phyloP scores from a whole-genome alignment of 768 basidiomycete genomes.

The Kwoniella sp. region DNA sequence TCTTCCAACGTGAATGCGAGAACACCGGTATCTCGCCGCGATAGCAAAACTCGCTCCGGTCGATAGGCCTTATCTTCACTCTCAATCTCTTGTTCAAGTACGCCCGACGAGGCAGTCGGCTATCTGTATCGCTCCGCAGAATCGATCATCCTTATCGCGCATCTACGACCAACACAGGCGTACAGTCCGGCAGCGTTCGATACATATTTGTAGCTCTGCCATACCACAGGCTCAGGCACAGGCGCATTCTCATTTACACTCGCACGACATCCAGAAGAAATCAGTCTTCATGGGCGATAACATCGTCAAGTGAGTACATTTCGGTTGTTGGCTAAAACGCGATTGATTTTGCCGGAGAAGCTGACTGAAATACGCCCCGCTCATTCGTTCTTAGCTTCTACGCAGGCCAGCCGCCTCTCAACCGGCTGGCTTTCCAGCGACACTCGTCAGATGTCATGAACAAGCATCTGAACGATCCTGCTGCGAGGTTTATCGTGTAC shows the following conservation, averaged over 20 bases:
- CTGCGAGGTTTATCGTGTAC: slow-evolving; percentile 78
- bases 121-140: background rate
- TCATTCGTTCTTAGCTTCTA: slow-evolving; percentile 46
- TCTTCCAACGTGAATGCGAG: background rate
- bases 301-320: slow-evolving; percentile 50
- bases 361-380: slow-evolving; percentile 2
- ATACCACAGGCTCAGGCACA: background rate
- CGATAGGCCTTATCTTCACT: background rate
- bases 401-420: slow-evolving; percentile 56
- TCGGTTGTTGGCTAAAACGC: background rate
- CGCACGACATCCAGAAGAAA: background rate
- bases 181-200: background rate
- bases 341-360: background rate
- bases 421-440: slow-evolving; percentile 64
- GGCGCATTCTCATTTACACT: background rate
- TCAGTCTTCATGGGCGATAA: slow-evolving; percentile 55
- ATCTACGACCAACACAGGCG: background rate
- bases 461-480: slow-evolving; percentile 64
- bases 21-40: background rate
- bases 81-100: too few species aligned
- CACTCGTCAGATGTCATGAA: slow-evolving; percentile 78
- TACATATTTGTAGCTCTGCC: background rate
- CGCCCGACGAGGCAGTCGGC: too few species aligned
- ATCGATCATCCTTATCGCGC: background rate
- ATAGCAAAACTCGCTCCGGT: background rate